A percentile compares a stretch with the other conserved stretches of the same genome.
Evolutionary conservation across 75 land plant species (phyloP).

Genomic region (Sequoia sempervirens): DNA sequence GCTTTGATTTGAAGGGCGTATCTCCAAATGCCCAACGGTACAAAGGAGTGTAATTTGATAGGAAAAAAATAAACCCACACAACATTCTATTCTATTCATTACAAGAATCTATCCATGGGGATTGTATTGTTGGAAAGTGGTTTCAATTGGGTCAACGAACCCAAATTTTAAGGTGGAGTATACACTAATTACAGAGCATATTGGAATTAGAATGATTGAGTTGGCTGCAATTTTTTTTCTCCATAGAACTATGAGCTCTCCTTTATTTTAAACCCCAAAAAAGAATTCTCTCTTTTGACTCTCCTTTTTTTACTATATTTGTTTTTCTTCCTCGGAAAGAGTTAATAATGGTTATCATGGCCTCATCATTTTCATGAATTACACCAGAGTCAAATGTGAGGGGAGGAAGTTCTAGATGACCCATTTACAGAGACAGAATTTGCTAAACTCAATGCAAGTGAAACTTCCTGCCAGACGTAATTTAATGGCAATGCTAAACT

Average conservation of each 20-base stretch:
- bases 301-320: not conserved
- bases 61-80: too few relatives aligned
- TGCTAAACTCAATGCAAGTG: not conserved
- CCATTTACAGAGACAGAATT: not conserved
- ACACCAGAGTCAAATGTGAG: not conserved
- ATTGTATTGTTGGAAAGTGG: not conserved
- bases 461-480: not conserved
- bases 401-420: not conserved
- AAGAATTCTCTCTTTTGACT: not conserved
- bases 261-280: not conserved
- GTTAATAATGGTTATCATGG: not conserved
- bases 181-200: not conserved
- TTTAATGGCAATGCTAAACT: not conserved
- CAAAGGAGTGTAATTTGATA: too few relatives aligned
- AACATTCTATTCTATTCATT: not conserved
- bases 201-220: not conserved
- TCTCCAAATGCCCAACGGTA: too few relatives aligned
- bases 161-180: not conserved
- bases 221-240: not conserved
- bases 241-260: not conserved
- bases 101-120: not conserved
- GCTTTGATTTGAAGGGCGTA: too few relatives aligned
- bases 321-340: not conserved
- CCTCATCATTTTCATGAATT: not conserved
- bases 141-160: not conserved